phyloP scores from a whole-genome alignment of 176 grass and related monocot genomes.

The Areca catechu region DNA sequence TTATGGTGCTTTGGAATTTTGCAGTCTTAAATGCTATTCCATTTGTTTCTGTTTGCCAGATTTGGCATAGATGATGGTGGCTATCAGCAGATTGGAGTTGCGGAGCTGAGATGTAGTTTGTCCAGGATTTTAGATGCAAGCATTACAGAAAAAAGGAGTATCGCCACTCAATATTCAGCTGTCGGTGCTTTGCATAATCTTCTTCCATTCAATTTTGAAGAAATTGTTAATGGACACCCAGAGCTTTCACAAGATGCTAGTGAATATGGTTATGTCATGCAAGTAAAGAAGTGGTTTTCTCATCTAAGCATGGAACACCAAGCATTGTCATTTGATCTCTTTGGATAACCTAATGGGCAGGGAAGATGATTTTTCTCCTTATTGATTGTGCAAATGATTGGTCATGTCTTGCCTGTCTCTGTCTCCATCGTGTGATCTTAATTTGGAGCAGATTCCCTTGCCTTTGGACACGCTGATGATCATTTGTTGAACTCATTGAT shows the following conservation, averaged over 20 bases:
- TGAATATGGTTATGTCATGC: conserved; percentile 19
- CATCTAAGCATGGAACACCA: conserved; percentile 57
- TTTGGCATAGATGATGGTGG: conserved; percentile 53
- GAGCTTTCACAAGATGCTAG: conserved; percentile 21
- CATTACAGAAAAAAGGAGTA: conserved; percentile 24
- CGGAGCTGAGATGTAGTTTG: conserved; percentile 45
- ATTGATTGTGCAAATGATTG: too few relatives aligned
- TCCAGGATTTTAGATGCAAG: conserved; percentile 29
- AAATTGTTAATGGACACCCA: conserved; percentile 27
- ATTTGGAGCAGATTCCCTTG: too few relatives aligned
- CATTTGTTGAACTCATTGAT: too few relatives aligned
- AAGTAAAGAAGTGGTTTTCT: conserved; percentile 66
- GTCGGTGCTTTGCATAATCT: conserved; percentile 50
- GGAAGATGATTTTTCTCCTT: too few relatives aligned
- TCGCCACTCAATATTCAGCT: conserved; percentile 52
- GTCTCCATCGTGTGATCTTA: too few relatives aligned
- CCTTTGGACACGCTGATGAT: too few relatives aligned
- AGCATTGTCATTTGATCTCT: conserved; percentile 15
- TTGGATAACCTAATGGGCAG: not conserved
- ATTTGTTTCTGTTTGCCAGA: conserved; percentile 27
- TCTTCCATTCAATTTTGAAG: conserved; percentile 50
- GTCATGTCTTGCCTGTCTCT: too few relatives aligned
- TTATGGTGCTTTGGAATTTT: not conserved
- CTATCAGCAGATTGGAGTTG: conserved; percentile 37
- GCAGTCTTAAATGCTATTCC: not conserved